Base-by-base conservation (phyloP, 441 rosid genomes). In the Oxalis stricta region DNA sequence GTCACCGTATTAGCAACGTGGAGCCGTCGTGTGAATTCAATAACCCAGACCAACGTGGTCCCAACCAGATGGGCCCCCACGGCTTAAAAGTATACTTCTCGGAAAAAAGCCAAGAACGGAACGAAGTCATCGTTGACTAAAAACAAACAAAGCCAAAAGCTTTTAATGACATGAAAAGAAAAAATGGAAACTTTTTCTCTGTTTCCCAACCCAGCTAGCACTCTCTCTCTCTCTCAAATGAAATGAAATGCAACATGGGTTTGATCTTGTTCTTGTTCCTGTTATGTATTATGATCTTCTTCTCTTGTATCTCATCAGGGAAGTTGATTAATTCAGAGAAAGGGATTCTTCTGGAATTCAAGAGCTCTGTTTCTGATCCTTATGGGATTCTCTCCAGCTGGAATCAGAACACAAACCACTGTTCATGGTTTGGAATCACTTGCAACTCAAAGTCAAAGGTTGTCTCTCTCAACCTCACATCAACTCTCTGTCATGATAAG, bases 381-480 rank as follows among this genome's bases (percentile, higher is more conserved):
- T 47, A 64, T 11, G 72, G 69, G 33, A 38, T 68, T 38, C 77
- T 64, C 38, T 60, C 58, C 51, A 53, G 72, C 56, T 78, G 82
- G 86, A 37, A 46, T 14, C 24, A 52, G 43, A 53, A 35, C 51
- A 48, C 65, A 4, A 41, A 55, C 37, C 62, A 56, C 48, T 70
- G 76, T 48, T 56, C 72, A 22, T 79, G 80, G 83, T 47, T 41
- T 37, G 83, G 80, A 23, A 72, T 75, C 15, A 28, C 71, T 4
- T 79, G 87, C 38, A 59, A 73, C 65, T 59, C 67, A 5, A 44
- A 54, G 48, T 64, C 50, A 2, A 59, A 60, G 47, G 84, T 79
- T 50, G 49, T 52, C 60, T 58, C 73, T 44, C 56, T 79, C 51
- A 73, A 71, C 45, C 50, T 76, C 28, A 58, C 68, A 2, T 70